Evolutionary conservation across 768 basidiomycete species (phyloP).

Genomic region (Boletus rubescentipes): DNA sequence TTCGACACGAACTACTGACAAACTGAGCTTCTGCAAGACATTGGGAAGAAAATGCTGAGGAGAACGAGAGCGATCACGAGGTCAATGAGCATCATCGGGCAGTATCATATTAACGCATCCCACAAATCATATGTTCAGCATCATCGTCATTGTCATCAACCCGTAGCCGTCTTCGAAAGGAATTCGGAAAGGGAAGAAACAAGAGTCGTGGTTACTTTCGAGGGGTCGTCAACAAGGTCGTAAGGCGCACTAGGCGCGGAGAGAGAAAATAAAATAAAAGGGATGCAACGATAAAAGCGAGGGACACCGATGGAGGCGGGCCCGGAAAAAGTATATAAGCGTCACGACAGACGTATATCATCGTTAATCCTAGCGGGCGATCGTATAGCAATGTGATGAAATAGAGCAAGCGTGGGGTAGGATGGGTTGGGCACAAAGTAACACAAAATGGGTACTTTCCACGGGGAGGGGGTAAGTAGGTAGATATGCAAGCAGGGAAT

Average conservation of each 20-base stretch:
- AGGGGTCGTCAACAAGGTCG: conserved; percentile 9
- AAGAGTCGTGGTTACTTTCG: conserved; percentile 5
- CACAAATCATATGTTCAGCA: not conserved
- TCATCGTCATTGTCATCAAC: not conserved
- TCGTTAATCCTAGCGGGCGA: conserved; percentile 4
- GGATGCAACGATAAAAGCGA: not conserved
- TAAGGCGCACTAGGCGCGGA: not conserved
- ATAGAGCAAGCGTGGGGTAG: not conserved
- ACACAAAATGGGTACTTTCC: conserved; percentile 10
- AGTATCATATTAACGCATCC: not conserved
- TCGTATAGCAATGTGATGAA: conserved; percentile 8
- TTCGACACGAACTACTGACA: no score
- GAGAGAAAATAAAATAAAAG: not conserved
- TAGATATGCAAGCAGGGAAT: conserved; percentile 9
- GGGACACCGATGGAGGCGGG: not conserved
- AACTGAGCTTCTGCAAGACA: no score
- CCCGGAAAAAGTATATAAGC: not conserved
- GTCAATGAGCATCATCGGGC: not conserved
- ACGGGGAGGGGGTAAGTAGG: conserved; percentile 5
- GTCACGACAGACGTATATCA: conserved; percentile 1
- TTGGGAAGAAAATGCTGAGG: no score
- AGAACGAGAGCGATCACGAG: no score
- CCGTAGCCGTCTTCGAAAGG: not conserved
- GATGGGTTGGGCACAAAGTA: not conserved
- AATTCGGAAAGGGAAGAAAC: not conserved